Evolutionary conservation across 2,329 filamentous ascomycete species (phyloP).

Genomic region (Colletotrichum sp.): DNA sequence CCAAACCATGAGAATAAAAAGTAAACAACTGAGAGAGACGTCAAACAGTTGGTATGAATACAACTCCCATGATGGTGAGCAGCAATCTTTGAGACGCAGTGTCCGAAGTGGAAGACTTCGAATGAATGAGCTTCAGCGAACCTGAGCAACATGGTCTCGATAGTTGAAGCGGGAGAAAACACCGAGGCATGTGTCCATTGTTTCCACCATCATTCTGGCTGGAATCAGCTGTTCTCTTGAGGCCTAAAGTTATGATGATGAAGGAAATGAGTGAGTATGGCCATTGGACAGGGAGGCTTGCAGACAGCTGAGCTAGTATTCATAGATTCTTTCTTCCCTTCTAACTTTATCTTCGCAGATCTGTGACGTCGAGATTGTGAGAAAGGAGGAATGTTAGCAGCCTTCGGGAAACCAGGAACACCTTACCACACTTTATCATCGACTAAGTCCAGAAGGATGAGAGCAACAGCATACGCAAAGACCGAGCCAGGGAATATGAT

Average conservation of each 20-base stretch:
- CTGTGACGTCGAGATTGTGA: background rate
- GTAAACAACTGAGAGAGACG: background rate
- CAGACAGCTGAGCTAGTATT: background rate
- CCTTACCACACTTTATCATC: no score
- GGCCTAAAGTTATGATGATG: background rate
- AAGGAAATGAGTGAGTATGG: background rate
- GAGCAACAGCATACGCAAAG: no score
- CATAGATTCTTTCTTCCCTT: no score
- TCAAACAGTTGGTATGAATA: background rate
- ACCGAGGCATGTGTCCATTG: background rate
- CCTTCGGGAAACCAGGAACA: no score
- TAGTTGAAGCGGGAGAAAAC: background rate
- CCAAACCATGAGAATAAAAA: background rate
- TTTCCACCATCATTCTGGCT: background rate
- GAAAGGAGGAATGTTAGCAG: background rate
- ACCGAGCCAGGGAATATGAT: no score
- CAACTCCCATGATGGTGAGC: background rate
- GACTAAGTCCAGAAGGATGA: no score
- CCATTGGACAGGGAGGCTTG: background rate
- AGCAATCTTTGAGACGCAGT: background rate
- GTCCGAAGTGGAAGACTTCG: background rate
- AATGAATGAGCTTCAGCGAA: background rate
- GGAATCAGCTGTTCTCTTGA: background rate
- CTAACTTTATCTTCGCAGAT: no score
- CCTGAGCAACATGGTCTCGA: background rate